These are phyloP conservation scores for Phytophthora ramorum DNA, from an alignment of 352 stramenopile species.

Conservation along the genomic window DNA sequence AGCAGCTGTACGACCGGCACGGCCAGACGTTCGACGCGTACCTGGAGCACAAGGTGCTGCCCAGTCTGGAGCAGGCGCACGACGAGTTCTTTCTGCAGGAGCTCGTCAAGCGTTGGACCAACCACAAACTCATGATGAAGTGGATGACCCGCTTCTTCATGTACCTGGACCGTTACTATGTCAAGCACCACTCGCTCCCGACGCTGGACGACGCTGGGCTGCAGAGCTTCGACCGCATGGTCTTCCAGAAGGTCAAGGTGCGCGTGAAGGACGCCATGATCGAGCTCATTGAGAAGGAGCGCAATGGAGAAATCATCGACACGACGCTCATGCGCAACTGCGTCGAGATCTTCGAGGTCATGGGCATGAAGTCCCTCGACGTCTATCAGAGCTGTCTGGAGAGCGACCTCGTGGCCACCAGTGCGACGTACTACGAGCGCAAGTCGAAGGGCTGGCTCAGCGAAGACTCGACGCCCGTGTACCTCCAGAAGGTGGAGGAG, in stretches of 20 bases:
- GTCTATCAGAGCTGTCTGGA: constrained; percentile 98
- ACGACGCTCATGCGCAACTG: constrained; percentile 96
- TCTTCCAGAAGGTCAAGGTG: constrained; percentile 87
- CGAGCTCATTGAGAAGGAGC: constrained; percentile 97
- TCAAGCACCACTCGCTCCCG: constrained; percentile 97
- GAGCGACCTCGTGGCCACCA: constrained; percentile 92
- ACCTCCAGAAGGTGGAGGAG: constrained; percentile 96
- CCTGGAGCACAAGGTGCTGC: constrained; percentile 91
- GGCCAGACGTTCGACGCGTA: constrained; percentile 92
- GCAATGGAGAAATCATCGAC: constrained; percentile 98
- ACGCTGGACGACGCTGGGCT: constrained; percentile 94
- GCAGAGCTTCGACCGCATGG: constrained; percentile 83
- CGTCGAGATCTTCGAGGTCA: constrained; percentile 98
- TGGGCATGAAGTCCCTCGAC: constrained; percentile 96
- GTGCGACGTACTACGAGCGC: constrained; percentile 94
- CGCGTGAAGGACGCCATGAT: constrained; percentile 93
- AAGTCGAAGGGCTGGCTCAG: constrained; percentile 98
- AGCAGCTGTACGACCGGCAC: constrained; percentile 98
- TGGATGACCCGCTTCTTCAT: constrained; percentile 99
- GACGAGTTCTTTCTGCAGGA: constrained; percentile 97
- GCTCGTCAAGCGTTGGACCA: constrained; percentile 96
- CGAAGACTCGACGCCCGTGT: constrained; percentile 97
- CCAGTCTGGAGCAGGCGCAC: constrained; percentile 86
- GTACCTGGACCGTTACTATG: constrained; percentile 98
- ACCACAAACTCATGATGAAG: constrained; percentile 99